Percentiles rank a stretch among this genome's conserved stretches.
Evolutionary conservation across 352 stramenopile genomes (phyloP).

Genomic region (Pythium coloratum): DNA sequence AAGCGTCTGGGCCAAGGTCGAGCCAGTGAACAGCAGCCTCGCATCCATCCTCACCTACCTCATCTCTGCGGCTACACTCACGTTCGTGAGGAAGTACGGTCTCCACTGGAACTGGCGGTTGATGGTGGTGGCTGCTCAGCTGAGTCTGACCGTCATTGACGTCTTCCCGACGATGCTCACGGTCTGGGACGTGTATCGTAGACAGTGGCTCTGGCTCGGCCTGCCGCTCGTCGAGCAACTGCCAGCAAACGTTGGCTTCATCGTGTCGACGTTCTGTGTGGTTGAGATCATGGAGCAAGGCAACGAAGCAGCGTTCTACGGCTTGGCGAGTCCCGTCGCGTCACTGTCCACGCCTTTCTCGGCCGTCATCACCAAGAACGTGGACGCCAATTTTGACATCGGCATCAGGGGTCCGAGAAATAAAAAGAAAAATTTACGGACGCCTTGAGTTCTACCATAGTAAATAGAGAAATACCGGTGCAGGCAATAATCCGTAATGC

Average conservation of each 20-base stretch:
- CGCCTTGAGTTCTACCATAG: no score
- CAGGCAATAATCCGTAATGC: no score
- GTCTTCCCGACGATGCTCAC: constrained; percentile 29
- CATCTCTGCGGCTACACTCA: constrained; percentile 11
- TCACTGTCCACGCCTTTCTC: constrained; percentile 31
- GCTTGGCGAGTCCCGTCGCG: constrained; percentile 25
- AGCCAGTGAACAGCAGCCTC: constrained; percentile 31
- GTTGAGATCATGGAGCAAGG: constrained; percentile 35
- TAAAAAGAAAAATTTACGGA: no score
- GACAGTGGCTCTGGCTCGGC: constrained; percentile 32
- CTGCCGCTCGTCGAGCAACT: constrained; percentile 30
- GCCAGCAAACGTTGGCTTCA: constrained; percentile 25
- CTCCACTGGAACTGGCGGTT: constrained; percentile 31
- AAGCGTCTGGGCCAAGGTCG: constrained; percentile 31
- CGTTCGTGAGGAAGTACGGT: constrained; percentile 19
- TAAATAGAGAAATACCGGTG: no score
- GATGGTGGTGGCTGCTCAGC: constrained; percentile 20
- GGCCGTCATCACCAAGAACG: constrained; percentile 31
- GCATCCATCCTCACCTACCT: constrained; percentile 22
- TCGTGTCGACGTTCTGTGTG: constrained; percentile 31
- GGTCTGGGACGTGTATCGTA: constrained; percentile 31
- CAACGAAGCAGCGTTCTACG: constrained; percentile 37
- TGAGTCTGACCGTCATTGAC: constrained; percentile 30
- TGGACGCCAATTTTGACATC: constrained; percentile 31
- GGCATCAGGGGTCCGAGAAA: background rate